Percentiles rank a stretch among this genome's conserved stretches.
phyloP scores from a whole-genome alignment of 2,329 filamentous ascomycete genomes.

The Leptosphaerulina australis region DNA sequence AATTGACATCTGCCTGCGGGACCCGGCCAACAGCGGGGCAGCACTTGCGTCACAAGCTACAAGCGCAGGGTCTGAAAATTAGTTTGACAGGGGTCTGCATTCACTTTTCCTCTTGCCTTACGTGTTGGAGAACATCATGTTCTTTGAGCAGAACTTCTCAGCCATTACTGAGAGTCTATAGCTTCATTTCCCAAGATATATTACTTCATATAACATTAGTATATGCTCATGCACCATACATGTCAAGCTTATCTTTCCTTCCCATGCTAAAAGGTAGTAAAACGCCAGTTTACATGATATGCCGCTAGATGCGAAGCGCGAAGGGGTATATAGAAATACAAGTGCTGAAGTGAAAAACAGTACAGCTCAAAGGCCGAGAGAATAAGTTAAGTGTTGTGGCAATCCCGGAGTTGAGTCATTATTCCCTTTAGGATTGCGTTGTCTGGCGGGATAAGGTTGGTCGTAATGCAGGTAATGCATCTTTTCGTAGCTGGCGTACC shows the following conservation, averaged over 20 bases:
- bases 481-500: constrained; percentile 60
- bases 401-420: background rate
- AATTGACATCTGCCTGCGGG: constrained; percentile 17
- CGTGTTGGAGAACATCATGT: background rate
- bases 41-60: constrained; percentile 13
- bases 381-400: background rate
- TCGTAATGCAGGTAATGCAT: constrained; percentile 34
- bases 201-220: constrained; percentile 13
- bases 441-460: constrained; percentile 13
- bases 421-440: constrained; percentile 2
- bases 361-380: background rate
- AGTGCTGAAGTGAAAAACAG: constrained; percentile 3
- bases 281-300: constrained; percentile 8
- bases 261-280: background rate
- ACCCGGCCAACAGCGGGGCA: constrained; percentile 10
- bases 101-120: background rate
- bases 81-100: constrained; percentile 11
- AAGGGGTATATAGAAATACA: constrained; percentile 21
- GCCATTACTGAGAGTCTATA: background rate
- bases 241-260: constrained; percentile 7
- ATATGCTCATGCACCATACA: constrained; percentile 10
- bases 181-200: background rate
- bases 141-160: too few species aligned
- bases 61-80: constrained; percentile 11
- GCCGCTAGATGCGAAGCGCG: constrained; percentile 11